Base-by-base conservation (phyloP, 1,284 basidiomycete genomes). In the Cryptococcus sp. region DNA sequence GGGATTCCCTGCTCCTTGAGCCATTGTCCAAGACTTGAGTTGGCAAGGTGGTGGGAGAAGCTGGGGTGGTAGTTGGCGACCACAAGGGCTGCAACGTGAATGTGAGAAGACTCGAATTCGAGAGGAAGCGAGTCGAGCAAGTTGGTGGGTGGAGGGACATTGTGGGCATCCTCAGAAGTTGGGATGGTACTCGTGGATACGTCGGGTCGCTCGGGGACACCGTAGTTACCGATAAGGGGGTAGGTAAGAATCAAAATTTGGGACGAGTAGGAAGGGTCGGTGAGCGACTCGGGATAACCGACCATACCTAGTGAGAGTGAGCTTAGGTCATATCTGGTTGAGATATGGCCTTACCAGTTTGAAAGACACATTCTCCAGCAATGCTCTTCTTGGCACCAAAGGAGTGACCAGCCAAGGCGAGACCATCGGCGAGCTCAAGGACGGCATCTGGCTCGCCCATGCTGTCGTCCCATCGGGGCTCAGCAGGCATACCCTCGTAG, bases 161-260 rank as follows among this genome's bases (percentile, higher is more conserved):
- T 75, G 65, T 75, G 71, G n/a, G 72, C 73, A 54, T 77, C 72
- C 45, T 70, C 73, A 35, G 74, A 67, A 40, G 77, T 69, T 17
- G 75, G 72, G 45, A 70, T 56, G n/a, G 57, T 50, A 52, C 58
- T 58, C 13, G 84, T 78, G 47, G 81, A 77, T 50, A 81, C 73
- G 50, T 70, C 65, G 47, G 79, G 77, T 45, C 93, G 87, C 63
- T 84, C 84, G 55, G 96, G 96, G n/a, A 99, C 94, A 78, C 96
- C 96, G 76, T 99, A 99, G 80, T 98, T 98, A 56, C 96, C 96
- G 67, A 98, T 84, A 68, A 99, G 84, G 5, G 96, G 96, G 81
- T 97, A 99, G 5, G 96, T 99, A 67, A 99, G 84, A 61, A 99
- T 88, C 61, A 99, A 87, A 73, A 99, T 99, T 80, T 99, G 96